Evolutionary conservation across 148 eudicot genomes (phyloP).

Genomic region (Bassia scoparia): DNA sequence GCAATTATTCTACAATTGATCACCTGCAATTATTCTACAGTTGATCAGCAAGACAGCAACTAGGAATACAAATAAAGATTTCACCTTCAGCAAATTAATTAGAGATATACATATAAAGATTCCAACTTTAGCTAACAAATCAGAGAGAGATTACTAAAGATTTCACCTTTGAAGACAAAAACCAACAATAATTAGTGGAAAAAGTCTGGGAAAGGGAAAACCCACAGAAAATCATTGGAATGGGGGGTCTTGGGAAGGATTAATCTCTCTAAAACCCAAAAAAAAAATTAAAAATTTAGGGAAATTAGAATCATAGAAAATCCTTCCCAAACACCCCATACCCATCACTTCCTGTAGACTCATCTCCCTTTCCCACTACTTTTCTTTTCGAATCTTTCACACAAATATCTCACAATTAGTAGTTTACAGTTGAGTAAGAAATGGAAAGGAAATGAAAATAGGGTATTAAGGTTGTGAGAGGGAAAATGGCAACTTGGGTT

Average conservation of each 20-base stretch:
- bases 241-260: slow-evolving; percentile 28
- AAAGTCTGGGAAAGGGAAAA: slow-evolving; percentile 26
- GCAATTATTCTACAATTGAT: neutral
- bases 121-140: neutral
- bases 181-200: neutral
- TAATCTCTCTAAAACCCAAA: neutral
- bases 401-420: neutral
- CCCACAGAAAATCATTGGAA: slow-evolving; percentile 23
- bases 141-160: neutral
- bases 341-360: slow-evolving; percentile 19
- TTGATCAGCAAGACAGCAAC: no score
- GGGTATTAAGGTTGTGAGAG: neutral
- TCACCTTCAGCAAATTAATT: neutral
- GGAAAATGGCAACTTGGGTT: neutral
- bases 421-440: neutral
- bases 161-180: neutral
- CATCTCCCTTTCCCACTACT: slow-evolving; percentile 22
- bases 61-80: no score
- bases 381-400: neutral
- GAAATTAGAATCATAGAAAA: neutral
- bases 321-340: slow-evolving; percentile 24
- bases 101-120: neutral
- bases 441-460: neutral
- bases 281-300: neutral
- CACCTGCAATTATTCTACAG: no score